These are phyloP conservation scores for Aspergillus coremiiformis DNA, from an alignment of 495 filamentous ascomycete species.

Conservation along the genomic window DNA sequence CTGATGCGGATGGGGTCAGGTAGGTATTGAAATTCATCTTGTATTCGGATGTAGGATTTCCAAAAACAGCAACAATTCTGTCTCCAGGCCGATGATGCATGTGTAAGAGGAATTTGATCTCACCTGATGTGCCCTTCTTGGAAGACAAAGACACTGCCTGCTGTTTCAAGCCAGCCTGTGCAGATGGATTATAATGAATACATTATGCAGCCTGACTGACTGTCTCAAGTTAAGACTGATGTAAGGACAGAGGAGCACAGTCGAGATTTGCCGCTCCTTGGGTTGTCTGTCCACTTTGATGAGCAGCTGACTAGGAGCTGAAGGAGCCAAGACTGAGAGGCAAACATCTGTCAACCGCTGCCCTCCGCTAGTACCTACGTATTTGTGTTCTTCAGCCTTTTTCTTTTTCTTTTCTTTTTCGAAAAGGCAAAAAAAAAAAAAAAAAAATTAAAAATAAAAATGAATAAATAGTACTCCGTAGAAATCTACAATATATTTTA, in stretches of 20 bases:
- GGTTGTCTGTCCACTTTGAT: neutral
- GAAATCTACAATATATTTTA: neutral
- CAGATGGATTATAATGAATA: neutral
- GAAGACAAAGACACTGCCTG: neutral
- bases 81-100: no score
- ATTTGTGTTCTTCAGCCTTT: neutral
- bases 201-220: neutral
- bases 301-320: constrained; percentile 13
- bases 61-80: constrained; percentile 18
- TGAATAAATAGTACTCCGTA: neutral
- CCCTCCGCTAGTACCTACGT: no score
- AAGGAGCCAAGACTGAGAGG: constrained; percentile 5
- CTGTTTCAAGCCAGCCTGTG: neutral
- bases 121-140: neutral
- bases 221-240: neutral
- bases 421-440: neutral
- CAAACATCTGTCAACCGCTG: neutral
- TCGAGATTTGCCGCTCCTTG: neutral
- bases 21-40: constrained; percentile 3
- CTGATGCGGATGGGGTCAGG: constrained; percentile 11
- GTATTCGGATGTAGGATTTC: constrained; percentile 6
- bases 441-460: neutral
- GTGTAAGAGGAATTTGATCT: neutral
- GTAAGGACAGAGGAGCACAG: neutral
- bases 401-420: neutral